A percentile compares a stretch with the other conserved stretches of the same genome.
phyloP scores from a whole-genome alignment of 1,139 yeast species.

The Meyerozyma guilliermondii region DNA sequence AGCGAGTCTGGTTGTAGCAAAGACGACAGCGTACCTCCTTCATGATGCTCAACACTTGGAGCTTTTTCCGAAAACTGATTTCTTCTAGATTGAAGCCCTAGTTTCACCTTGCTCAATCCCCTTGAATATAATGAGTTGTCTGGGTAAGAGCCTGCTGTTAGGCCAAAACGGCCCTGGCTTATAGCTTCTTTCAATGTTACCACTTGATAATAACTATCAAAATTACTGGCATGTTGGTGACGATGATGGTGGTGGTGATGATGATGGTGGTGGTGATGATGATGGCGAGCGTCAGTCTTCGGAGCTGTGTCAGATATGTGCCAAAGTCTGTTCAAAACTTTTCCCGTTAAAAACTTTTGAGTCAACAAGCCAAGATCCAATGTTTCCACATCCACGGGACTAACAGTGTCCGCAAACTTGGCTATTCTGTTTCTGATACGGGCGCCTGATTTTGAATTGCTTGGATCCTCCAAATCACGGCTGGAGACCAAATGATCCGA shows the following conservation, averaged over 20 bases:
- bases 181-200: conserved; percentile 35
- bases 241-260: conserved; percentile 10
- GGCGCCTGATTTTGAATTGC: conserved; percentile 19
- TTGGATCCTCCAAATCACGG: conserved; percentile 22
- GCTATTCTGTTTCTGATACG: conserved; percentile 33
- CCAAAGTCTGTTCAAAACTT: conserved; percentile 32
- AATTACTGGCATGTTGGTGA: conserved; percentile 4
- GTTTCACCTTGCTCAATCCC: conserved; percentile 33
- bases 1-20: background rate
- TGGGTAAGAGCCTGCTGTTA: conserved; percentile 5
- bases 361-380: conserved; percentile 35
- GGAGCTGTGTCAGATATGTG: conserved; percentile 12
- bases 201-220: conserved; percentile 21
- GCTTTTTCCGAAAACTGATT: conserved; percentile 1
- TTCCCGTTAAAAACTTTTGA: conserved; percentile 30
- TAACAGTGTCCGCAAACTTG: conserved; percentile 31
- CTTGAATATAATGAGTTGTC: conserved; percentile 29
- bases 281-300: conserved; percentile 4
- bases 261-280: conserved; percentile 8
- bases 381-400: conserved; percentile 42
- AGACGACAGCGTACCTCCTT: background rate
- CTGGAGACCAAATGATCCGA: conserved; percentile 49
- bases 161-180: conserved; percentile 17
- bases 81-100: conserved; percentile 28
- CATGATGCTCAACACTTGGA: background rate